Base-by-base conservation (phyloP, 805 yeast genomes). In the Candida golubevii region DNA sequence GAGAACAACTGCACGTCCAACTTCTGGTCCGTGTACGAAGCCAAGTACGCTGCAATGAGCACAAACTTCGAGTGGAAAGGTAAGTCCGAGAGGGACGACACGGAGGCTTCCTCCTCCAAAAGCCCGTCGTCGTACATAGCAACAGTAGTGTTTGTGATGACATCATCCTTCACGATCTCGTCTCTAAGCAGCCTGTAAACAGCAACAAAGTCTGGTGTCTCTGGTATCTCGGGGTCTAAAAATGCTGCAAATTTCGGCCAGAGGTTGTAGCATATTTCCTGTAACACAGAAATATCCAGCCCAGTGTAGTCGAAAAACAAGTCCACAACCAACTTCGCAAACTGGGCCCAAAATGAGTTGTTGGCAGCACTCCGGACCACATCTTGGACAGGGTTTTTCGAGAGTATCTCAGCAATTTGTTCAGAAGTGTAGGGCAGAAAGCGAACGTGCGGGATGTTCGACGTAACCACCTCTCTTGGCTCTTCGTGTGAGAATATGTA, bases 31-130 rank as follows among this genome's bases (percentile, higher is more conserved):
- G 80, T 78, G 57, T 78, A 85, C 0, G 96, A 88, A 0, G 96
- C 95, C 38, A 89, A 65, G 60, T 85, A 90, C 0, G 95, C 82
- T 1, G 96, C 88, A 29, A 88, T 75, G 12, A 89, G 63, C n/a
- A 90, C 63, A 57, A 77, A 87, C 57, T 86, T 85, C 2, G 91
- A 76, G 39, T 78, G 74, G 8, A 57, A 59, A 0, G 90, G 80
- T 35, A 86, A 64, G 50, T 81, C 83, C 35, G 59, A 35, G 10
- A 41, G 30, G 4, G 11, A 10, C n/a, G 46, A 44, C 51, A 42
- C 42, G 27, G 45, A 44, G 1, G 56, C 50, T n/a, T 55, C 45
- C 8, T 51, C 58, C 33, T 53, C 55, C 47, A 48, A 40, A 34
- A 29, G n/a, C 6, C 42, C 46, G 0, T 64, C 59, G 4, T 44